Evolutionary conservation across 2,329 filamentous ascomycete species (phyloP), one percentile per base, ranked within the genome.

Genomic region (Trichophyton verrucosum): DNA sequence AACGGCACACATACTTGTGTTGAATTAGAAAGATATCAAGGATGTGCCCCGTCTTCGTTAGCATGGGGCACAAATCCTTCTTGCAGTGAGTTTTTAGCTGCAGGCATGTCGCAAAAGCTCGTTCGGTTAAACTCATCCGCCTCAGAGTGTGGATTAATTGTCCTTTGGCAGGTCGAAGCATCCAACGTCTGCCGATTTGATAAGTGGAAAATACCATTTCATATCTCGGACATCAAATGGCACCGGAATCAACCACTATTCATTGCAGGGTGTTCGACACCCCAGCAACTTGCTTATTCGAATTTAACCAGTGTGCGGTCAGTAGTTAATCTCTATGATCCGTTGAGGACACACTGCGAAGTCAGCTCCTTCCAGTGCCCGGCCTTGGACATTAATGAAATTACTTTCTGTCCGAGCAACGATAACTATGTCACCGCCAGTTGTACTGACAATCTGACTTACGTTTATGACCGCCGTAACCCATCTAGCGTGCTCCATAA

Each of bases 331-430:
- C 70, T 83, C 2, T 85, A 81, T 64, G 77, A 80, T 9, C 70
- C 76, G 1, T 67, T 73, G 3, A 66, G 64, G 24, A 65, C 64
- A n/a, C 71, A 68, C 60, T 72, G 69, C 46, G 69, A 67, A 30
- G 71, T 70, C 0, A 66, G 79, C 24, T 78, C 80, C 61, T 75
- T 81, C 42, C 78, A 84, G 57, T 85, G 82, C 65, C 78, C 78
- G 24, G 82, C 83, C 0, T 66, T 78, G 6, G 83, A 86, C 68
- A 83, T 86, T 65, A 86, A 85, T 61, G 82, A 85, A 61, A 73
- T 85, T 0, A 73, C 79, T 0, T 81, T 80, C 65, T 81, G 77
- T 61, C 75, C 75, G 0, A 61, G 66, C 47, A 67, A 75, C 55
- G 61, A 79, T 1, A 75, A 78, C 42, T 74, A 83, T 60, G 72